phyloP scores from a whole-genome alignment of 371 early-diverging fungal genomes.

The Parasitella parasitica region DNA sequence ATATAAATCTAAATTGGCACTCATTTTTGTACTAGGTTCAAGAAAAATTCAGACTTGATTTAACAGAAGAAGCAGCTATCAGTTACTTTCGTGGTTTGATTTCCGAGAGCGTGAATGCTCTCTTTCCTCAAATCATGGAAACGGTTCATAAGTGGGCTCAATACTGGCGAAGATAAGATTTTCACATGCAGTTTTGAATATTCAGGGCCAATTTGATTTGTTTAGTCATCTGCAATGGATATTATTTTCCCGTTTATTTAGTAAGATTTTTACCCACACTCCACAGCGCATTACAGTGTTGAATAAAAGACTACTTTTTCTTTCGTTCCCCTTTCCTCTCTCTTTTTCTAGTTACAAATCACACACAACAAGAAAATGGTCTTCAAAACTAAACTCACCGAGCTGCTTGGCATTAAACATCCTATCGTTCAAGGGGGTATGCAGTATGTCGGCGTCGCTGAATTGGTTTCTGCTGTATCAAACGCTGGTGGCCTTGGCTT shows the following conservation, averaged over 20 bases:
- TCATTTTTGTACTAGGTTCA: constrained; percentile 64
- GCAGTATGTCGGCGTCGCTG: constrained; percentile 68
- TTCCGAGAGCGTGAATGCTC: constrained; percentile 89
- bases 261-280: not conserved
- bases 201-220: not conserved
- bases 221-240: not conserved
- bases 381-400: constrained; percentile 63
- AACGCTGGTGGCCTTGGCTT: constrained; percentile 98
- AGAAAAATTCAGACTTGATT: constrained; percentile 89
- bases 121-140: constrained; percentile 98
- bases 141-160: constrained; percentile 94
- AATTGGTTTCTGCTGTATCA: constrained; percentile 85
- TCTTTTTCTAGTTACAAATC: not conserved
- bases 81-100: constrained; percentile 89
- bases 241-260: not conserved
- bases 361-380: constrained; percentile 36
- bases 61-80: constrained; percentile 94
- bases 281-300: not conserved
- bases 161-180: constrained; percentile 74
- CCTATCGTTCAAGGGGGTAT: constrained; percentile 59
- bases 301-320: not conserved
- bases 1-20: no score
- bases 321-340: not conserved
- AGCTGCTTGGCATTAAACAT: constrained; percentile 67
- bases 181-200: not conserved